phyloP scores from a whole-genome alignment of 2,329 filamentous ascomycete genomes.

The Aspergillus pseudotamarii region DNA sequence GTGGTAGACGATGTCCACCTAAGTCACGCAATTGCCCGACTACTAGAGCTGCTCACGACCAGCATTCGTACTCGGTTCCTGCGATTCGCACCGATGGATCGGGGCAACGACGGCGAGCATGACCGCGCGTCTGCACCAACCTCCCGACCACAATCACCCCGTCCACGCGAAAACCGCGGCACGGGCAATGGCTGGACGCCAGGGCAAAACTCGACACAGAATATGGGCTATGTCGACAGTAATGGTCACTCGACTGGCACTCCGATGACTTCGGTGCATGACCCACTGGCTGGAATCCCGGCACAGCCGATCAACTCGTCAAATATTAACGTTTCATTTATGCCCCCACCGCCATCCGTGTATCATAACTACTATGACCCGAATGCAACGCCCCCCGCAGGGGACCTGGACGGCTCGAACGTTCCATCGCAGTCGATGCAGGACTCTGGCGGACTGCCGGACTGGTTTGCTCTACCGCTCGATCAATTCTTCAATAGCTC shows the following conservation, averaged over 20 bases:
- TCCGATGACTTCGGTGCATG: conserved; percentile 34
- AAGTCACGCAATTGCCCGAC: conserved; percentile 62
- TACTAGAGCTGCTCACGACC: conserved; percentile 61
- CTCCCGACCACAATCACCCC: conserved; percentile 42
- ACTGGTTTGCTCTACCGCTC: conserved; percentile 65
- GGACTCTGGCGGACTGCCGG: conserved; percentile 43
- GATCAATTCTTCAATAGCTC: conserved; percentile 60
- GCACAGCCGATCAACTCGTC: conserved; percentile 49
- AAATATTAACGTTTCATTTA: conserved; percentile 50
- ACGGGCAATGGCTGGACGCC: conserved; percentile 31
- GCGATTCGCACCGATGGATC: conserved; percentile 56
- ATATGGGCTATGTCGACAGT: conserved; percentile 32
- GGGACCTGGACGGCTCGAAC: conserved; percentile 33
- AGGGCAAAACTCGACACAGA: conserved; percentile 17
- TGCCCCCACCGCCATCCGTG: conserved; percentile 50
- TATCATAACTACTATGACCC: conserved; percentile 49
- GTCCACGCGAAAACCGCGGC: conserved; percentile 33
- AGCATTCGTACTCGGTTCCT: conserved; percentile 62
- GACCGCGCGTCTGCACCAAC: conserved; percentile 39
- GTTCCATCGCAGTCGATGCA: conserved; percentile 33
- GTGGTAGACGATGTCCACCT: conserved; percentile 70
- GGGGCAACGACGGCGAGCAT: conserved; percentile 45
- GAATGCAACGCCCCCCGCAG: conserved; percentile 35
- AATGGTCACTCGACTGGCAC: conserved; percentile 23
- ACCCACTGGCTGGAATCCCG: conserved; percentile 48